Conservation (phyloP, 495 filamentous ascomycete species). For the Xylaria palmicola region DNA sequence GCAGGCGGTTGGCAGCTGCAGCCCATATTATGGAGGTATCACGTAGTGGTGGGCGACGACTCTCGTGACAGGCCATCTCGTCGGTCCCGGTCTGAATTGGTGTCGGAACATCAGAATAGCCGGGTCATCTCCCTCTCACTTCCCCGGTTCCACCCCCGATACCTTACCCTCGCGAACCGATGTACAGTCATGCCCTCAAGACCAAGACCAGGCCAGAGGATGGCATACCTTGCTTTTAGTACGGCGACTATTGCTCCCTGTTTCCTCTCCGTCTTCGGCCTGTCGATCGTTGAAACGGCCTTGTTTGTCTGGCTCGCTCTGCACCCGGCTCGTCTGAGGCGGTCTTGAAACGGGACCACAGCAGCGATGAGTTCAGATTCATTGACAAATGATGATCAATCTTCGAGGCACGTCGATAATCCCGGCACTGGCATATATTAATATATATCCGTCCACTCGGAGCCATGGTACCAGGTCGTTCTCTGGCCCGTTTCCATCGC, state of each 20-base stretch:
- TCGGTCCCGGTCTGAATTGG: not conserved
- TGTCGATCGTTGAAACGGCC: not conserved
- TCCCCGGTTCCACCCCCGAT: not conserved
- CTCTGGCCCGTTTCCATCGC: constrained; percentile 22
- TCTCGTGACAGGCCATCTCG: too few species aligned
- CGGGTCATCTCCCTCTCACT: not conserved
- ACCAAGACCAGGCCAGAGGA: not conserved
- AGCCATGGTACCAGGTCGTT: constrained; percentile 19
- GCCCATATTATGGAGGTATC: too few species aligned
- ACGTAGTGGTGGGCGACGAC: not conserved
- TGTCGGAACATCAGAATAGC: constrained; percentile 7
- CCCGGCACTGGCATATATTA: constrained; percentile 20
- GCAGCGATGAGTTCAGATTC: not conserved
- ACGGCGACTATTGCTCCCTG: not conserved
- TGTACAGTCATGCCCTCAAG: too few species aligned
- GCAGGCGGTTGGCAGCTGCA: not conserved
- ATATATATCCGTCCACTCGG: constrained; percentile 32
- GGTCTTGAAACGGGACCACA: constrained; percentile 5
- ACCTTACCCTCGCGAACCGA: not conserved
- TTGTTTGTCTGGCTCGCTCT: not conserved
- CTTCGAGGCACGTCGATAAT: constrained; percentile 14
- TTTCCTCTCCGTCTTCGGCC: constrained; percentile 4
- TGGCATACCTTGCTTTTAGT: too few species aligned
- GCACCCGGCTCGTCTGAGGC: constrained; percentile 1
- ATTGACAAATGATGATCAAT: constrained; percentile 15